Base-by-base conservation (phyloP, 768 basidiomycete species). In the Leccinum ochraceum region DNA sequence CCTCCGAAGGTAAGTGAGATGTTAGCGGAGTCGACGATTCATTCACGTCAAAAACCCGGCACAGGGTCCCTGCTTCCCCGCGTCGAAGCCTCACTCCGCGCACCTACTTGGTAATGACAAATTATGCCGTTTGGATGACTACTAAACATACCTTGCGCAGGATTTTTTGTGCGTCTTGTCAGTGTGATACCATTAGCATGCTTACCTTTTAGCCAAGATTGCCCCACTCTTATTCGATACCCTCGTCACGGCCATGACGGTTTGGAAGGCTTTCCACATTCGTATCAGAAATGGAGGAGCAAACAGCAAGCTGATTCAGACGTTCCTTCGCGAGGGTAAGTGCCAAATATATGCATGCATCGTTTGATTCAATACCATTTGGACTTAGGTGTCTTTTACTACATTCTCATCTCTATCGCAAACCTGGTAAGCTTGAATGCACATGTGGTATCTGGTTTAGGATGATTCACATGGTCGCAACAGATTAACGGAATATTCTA, bases 401-500 rank as follows among this genome's bases (percentile, higher is more conserved):
- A 91, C 69, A 81, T 93, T 60, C 74, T 93, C 64, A 92, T 93
- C 70, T 92, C 90, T n/a, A 85, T 92, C 54, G 90, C 90, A 53
- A 93, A 93, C 76, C 76, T 93, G 78, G 81, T 81, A 57, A 61
- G 78, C 67, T 8, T 24, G 28, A 42, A 55, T 32, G 20, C 26
- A 26, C 26, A 26, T 11, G 26, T 7, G 59, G 26, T 48, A 28
- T 42, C n/a, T 52, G 6, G 39, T 50, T 13, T 37, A 22, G 49
- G n/a, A 26, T 60, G 48, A 46, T 60, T 67, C 30, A 62, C 48
- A 1, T 20, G 22, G 36, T 34, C 16, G 10, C 59, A 26, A 55
- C 61, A 81, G 80, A 85, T 92, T 70, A 92, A 92, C 63, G 90
- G 90, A 48, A 87, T 92, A 37, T 92, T 92, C 71, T 92, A 92